Evolutionary conservation across 2,329 filamentous ascomycete species (phyloP).

Genomic region (Xylaria sp.): DNA sequence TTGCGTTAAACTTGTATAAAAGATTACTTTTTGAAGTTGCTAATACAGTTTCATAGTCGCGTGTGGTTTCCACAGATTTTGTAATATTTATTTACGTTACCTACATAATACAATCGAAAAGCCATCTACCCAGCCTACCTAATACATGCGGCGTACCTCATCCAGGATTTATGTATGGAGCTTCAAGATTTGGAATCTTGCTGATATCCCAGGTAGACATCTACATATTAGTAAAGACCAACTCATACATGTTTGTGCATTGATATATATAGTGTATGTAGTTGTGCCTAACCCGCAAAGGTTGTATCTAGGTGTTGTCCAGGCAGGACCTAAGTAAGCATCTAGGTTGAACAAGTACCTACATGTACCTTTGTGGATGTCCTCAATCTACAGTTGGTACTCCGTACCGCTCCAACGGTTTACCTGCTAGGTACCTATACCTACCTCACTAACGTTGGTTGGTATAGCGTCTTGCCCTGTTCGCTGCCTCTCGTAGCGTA

Average conservation of each 20-base stretch:
- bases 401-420: slow-evolving; percentile 25
- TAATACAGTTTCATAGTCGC: background rate
- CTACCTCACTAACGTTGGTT: slow-evolving; percentile 17
- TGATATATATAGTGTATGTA: slow-evolving; percentile 12
- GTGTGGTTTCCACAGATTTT: background rate
- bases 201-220: background rate
- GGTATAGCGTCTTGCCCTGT: slow-evolving; percentile 30
- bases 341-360: background rate
- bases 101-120: background rate
- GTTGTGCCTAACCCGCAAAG: slow-evolving; percentile 21
- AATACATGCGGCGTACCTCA: background rate
- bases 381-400: background rate
- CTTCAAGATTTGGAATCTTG: slow-evolving; percentile 1
- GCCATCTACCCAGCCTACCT: background rate
- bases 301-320: background rate
- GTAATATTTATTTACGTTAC: background rate
- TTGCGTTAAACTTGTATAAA: too few relatives aligned
- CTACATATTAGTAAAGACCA: background rate
- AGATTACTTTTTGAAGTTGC: too few relatives aligned
- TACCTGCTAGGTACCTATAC: slow-evolving; percentile 11
- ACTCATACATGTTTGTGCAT: background rate
- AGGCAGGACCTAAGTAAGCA: slow-evolving; percentile 21
- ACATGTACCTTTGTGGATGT: background rate
- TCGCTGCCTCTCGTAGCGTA: slow-evolving; percentile 21
- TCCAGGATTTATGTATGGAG: background rate